These are phyloP conservation scores for Geotrichum ghanense DNA, from an alignment of 805 yeast species.

Conservation along the genomic window DNA sequence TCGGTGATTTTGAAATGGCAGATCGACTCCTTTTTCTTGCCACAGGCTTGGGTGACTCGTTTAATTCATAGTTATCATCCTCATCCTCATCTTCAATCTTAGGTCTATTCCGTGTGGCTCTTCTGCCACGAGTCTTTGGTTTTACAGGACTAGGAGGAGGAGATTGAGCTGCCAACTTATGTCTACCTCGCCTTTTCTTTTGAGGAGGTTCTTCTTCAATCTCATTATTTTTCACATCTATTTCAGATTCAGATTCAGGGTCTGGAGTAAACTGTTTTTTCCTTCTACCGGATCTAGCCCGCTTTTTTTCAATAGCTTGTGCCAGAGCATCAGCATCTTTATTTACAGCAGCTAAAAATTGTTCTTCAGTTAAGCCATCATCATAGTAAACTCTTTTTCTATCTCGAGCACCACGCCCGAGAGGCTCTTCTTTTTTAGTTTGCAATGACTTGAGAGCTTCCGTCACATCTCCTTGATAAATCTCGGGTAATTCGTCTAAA, in stretches of 20 bases:
- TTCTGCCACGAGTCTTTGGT: neutral
- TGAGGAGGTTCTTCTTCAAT: neutral
- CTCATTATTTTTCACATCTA: neutral
- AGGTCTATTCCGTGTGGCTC: constrained; percentile 3
- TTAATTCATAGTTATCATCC: neutral
- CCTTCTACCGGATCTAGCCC: constrained; percentile 9
- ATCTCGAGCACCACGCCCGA: constrained; percentile 68
- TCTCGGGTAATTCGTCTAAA: constrained; percentile 65
- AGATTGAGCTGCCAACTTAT: neutral
- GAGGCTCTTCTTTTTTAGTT: constrained; percentile 28
- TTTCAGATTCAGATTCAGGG: neutral
- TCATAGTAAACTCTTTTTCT: constrained; percentile 57
- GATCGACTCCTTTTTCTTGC: constrained; percentile 7
- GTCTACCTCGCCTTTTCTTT: neutral
- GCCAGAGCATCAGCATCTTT: constrained; percentile 46
- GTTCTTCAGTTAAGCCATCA: constrained; percentile 87
- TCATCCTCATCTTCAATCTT: constrained; percentile 5
- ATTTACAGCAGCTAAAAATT: constrained; percentile 63
- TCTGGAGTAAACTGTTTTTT: constrained; percentile 6
- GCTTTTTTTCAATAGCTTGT: constrained; percentile 38
- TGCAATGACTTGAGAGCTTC: too few species aligned
- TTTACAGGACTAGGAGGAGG: neutral
- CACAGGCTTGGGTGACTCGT: constrained; percentile 4
- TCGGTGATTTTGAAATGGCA: constrained; percentile 9
- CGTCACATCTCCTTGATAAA: constrained; percentile 47